A percentile compares a stretch with the other conserved stretches of the same genome.
phyloP scores from a whole-genome alignment of 805 yeast species.

The Candida manassasensis region DNA sequence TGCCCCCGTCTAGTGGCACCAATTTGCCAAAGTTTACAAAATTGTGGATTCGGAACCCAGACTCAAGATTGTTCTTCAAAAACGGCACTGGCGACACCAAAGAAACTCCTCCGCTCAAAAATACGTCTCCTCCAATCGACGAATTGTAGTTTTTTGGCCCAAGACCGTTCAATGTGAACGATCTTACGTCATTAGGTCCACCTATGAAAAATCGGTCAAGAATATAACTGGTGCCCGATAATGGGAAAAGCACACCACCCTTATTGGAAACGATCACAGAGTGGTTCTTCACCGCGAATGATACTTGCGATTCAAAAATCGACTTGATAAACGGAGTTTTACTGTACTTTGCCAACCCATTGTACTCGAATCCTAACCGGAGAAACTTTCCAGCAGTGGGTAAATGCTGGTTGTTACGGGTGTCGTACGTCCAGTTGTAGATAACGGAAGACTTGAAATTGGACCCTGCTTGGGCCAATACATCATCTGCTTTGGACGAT shows the following conservation, averaged over 20 bases:
- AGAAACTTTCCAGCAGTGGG: conserved; percentile 40
- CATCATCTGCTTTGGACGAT: conserved; percentile 25
- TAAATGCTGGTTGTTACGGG: conserved; percentile 39
- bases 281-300: conserved; percentile 15
- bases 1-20: conserved; percentile 18
- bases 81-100: conserved; percentile 41
- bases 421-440: conserved; percentile 38
- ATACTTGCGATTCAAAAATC: conserved; percentile 36
- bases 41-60: conserved; percentile 45
- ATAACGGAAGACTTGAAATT: conserved; percentile 41
- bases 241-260: conserved; percentile 28
- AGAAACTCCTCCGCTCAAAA: conserved; percentile 43
- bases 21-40: conserved; percentile 47
- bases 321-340: conserved; percentile 38
- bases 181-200: conserved; percentile 57
- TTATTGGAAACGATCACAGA: conserved; percentile 26
- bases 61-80: conserved; percentile 24
- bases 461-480: conserved; percentile 40
- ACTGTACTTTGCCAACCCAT: conserved; percentile 25
- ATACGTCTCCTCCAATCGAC: conserved; percentile 51
- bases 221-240: conserved; percentile 22
- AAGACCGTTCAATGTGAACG: conserved; percentile 47
- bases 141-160: conserved; percentile 51
- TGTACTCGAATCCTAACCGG: conserved; percentile 33
- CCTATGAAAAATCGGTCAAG: conserved; percentile 53